These are phyloP conservation scores for Amaranthus cruentus DNA, from an alignment of 148 eudicot genomes.

Conservation along the genomic window DNA sequence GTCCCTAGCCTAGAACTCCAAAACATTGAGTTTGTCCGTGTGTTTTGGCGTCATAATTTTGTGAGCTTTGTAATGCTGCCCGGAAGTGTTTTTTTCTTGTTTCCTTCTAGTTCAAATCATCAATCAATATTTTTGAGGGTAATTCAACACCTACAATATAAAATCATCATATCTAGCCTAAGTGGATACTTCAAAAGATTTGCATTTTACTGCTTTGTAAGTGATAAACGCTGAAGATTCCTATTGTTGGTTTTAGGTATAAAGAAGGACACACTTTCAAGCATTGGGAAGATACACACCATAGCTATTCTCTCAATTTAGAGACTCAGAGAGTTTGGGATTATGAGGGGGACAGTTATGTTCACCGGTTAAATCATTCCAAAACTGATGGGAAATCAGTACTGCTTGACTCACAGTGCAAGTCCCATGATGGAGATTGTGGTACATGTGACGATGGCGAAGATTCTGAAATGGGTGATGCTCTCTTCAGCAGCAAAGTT, in stretches of 20 bases:
- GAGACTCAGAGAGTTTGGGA: constrained; percentile 95
- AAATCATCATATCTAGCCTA: neutral
- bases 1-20: no score
- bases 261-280: constrained; percentile 74
- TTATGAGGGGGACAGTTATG: constrained; percentile 86
- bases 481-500: constrained; percentile 77
- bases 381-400: constrained; percentile 71
- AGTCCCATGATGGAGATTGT: constrained; percentile 58
- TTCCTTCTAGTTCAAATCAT: no score
- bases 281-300: constrained; percentile 80
- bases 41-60: no score
- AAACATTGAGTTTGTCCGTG: no score
- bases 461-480: constrained; percentile 63
- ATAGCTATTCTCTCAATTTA: constrained; percentile 84
- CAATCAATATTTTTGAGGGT: no score
- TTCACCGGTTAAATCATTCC: constrained; percentile 85
- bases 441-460: constrained; percentile 61
- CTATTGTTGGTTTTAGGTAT: constrained; percentile 45
- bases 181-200: neutral
- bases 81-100: no score
- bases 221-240: neutral
- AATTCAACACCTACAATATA: no score
- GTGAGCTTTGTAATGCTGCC: no score
- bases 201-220: neutral
- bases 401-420: constrained; percentile 37